These are phyloP conservation scores for Thelonectria blattea DNA, from an alignment of 2,329 filamentous ascomycete genomes.

Conservation along the genomic window DNA sequence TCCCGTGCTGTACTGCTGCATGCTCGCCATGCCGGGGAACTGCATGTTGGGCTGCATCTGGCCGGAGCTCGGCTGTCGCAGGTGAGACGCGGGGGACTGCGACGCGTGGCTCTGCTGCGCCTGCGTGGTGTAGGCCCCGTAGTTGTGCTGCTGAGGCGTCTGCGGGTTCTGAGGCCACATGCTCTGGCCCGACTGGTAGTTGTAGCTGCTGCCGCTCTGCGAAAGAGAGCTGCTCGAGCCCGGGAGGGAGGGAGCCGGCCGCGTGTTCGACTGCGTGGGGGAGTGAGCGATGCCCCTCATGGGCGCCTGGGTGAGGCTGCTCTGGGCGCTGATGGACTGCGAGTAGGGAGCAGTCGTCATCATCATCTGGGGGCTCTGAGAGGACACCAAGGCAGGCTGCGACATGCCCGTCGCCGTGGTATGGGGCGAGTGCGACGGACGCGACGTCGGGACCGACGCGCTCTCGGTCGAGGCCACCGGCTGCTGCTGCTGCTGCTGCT, in stretches of 20 bases:
- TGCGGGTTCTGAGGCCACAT: slow-evolving; percentile 74
- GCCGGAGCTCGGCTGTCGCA: slow-evolving; percentile 61
- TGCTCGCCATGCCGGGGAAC: slow-evolving; percentile 67
- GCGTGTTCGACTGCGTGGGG: slow-evolving; percentile 66
- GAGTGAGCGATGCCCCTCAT: slow-evolving; percentile 69
- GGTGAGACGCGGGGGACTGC: slow-evolving; percentile 64
- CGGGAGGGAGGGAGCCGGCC: slow-evolving; percentile 66
- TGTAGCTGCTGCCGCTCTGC: slow-evolving; percentile 63
- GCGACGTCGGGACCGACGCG: slow-evolving; percentile 54
- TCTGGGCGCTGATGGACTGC: slow-evolving; percentile 73
- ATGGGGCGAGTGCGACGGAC: slow-evolving; percentile 65
- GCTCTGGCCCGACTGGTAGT: slow-evolving; percentile 63
- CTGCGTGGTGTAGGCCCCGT: slow-evolving; percentile 60
- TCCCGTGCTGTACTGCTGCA: slow-evolving; percentile 61
- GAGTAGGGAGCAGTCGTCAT: slow-evolving; percentile 71
- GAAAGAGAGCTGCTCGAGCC: slow-evolving; percentile 59
- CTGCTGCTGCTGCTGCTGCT: slow-evolving; percentile 56
- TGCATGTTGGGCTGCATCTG: slow-evolving; percentile 66
- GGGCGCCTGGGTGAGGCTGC: slow-evolving; percentile 72
- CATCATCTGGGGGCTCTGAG: slow-evolving; percentile 71
- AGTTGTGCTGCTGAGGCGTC: slow-evolving; percentile 63
- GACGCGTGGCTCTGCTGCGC: slow-evolving; percentile 57
- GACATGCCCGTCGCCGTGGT: slow-evolving; percentile 59
- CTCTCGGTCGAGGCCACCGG: slow-evolving; percentile 51
- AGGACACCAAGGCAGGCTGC: slow-evolving; percentile 63